These are phyloP conservation scores for Aspergillus bridgeri DNA, from an alignment of 495 filamentous ascomycete genomes.

Conservation along the genomic window DNA sequence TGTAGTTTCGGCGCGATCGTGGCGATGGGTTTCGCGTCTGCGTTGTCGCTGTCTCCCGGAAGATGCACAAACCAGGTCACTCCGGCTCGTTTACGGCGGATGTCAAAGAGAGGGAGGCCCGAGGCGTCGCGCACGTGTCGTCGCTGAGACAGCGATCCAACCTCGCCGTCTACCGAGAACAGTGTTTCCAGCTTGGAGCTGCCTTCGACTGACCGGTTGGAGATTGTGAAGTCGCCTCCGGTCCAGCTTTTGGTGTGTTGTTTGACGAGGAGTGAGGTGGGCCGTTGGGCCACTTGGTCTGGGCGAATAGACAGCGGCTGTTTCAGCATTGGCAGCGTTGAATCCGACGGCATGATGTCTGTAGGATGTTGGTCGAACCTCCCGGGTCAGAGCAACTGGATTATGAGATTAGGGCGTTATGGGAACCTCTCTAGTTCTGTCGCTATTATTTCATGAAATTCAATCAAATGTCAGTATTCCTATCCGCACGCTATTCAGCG, in stretches of 20 bases:
- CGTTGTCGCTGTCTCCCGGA: background rate
- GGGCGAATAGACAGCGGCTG: conserved; percentile 16
- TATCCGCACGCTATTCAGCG: too few species aligned
- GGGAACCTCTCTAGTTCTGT: too few species aligned
- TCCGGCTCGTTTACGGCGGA: conserved; percentile 12
- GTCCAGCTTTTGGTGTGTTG: conserved; percentile 10
- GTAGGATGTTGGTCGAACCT: too few species aligned
- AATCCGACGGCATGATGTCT: background rate
- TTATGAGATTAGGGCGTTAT: too few species aligned
- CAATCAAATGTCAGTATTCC: too few species aligned
- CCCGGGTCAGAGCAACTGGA: too few species aligned
- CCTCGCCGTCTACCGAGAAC: conserved; percentile 12
- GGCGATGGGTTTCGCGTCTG: conserved; percentile 9
- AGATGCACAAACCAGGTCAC: conserved; percentile 18
- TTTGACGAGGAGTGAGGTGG: conserved; percentile 12
- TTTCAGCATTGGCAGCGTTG: background rate
- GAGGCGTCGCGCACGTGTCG: conserved; percentile 15
- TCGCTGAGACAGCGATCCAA: conserved; percentile 5
- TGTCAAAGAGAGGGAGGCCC: conserved; percentile 17
- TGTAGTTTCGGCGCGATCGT: conserved; percentile 10
- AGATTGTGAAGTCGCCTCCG: conserved; percentile 17
- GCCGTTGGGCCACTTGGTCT: conserved; percentile 8
- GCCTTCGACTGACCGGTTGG: background rate
- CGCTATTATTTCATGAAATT: too few species aligned
- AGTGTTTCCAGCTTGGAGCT: background rate